A percentile compares a stretch with the other conserved stretches of the same genome.
Evolutionary conservation across 2,329 filamentous ascomycete species (phyloP).

Genomic region (Trichoderma guizhouense): DNA sequence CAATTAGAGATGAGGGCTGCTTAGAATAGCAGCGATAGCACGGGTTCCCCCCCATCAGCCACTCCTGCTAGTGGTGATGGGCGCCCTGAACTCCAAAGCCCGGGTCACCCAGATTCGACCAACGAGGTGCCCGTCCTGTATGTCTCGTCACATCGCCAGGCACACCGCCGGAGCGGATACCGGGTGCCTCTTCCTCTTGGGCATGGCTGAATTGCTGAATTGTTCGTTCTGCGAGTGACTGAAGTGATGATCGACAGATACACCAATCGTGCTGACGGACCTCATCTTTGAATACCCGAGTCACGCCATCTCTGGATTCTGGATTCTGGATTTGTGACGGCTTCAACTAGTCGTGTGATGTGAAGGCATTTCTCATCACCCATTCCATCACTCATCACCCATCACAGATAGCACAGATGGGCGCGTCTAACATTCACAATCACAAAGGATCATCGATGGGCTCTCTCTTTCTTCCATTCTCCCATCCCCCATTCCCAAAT

Average conservation of each 20-base stretch:
- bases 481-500: not conserved
- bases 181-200: not conserved
- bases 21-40: not conserved
- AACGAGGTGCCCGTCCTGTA: slow-evolving; percentile 6
- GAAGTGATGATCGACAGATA: not conserved
- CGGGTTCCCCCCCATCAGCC: not conserved
- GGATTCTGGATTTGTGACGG: not conserved
- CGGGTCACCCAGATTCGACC: not conserved
- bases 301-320: not conserved
- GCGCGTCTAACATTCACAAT: not conserved
- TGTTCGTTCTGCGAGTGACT: not conserved
- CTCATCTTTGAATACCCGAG: not conserved
- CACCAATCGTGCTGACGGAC: not conserved
- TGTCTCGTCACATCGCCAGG: slow-evolving; percentile 11
- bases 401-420: not conserved
- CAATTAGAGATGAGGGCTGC: slow-evolving; percentile 8
- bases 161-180: slow-evolving; percentile 10
- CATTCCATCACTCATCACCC: not conserved
- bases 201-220: not conserved
- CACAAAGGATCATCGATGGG: not conserved
- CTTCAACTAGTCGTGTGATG: not conserved
- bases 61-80: slow-evolving; percentile 10
- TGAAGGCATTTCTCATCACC: not conserved
- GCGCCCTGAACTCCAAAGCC: not conserved
- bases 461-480: not conserved